phyloP scores from a whole-genome alignment of 257 asterid genomes.

The Avicennia marina region DNA sequence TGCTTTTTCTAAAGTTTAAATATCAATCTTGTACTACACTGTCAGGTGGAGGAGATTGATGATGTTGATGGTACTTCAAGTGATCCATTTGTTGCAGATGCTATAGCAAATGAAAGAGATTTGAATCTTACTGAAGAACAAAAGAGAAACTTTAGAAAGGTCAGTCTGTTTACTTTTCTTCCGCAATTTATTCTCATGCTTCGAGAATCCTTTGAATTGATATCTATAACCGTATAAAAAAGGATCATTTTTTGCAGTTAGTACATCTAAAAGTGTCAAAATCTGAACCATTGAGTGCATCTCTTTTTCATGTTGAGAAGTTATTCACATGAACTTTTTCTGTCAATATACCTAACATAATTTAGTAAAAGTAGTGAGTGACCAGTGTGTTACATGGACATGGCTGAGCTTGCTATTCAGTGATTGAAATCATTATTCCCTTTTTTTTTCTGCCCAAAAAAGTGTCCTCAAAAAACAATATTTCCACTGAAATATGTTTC shows the following conservation, averaged over 20 bases:
- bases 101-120: slow-evolving; percentile 81
- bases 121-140: slow-evolving; percentile 83
- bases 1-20: slow-evolving; percentile 6
- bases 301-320: slow-evolving; percentile 8
- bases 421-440: background rate
- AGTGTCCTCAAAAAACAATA: no score
- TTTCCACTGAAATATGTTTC: no score
- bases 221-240: no score
- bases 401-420: background rate
- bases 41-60: slow-evolving; percentile 94
- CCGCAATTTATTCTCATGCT: no score
- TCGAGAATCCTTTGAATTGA: no score
- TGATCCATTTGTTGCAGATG: slow-evolving; percentile 87
- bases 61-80: slow-evolving; percentile 58
- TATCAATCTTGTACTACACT: slow-evolving; percentile 11
- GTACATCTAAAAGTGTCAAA: background rate
- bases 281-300: background rate
- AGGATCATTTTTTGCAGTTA: slow-evolving; percentile 7
- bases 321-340: background rate
- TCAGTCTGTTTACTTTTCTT: slow-evolving; percentile 11
- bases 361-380: background rate
- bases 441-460: no score
- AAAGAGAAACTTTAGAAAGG: slow-evolving; percentile 83
- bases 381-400: background rate
- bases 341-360: background rate